Evolutionary conservation across 148 eudicot genomes (phyloP).

Genomic region (Dianthus caryophyllus): DNA sequence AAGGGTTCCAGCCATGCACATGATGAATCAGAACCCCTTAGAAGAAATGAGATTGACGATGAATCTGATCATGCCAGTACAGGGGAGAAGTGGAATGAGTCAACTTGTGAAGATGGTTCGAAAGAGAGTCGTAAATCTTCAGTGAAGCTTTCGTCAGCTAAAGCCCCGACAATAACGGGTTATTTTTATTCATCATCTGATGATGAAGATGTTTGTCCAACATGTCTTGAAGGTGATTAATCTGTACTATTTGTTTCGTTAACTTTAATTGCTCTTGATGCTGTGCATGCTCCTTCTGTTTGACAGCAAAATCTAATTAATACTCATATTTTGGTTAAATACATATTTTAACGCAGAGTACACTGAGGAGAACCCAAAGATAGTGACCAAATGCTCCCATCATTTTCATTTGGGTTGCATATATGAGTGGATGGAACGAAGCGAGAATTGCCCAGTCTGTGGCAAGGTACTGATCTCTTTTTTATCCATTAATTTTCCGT

Average conservation of each 20-base stretch:
- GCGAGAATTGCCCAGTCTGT: constrained; percentile 93
- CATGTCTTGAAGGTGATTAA: constrained; percentile 82
- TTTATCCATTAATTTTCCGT: not conserved
- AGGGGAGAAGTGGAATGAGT: constrained; percentile 57
- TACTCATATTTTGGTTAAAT: too few relatives aligned
- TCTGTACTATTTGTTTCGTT: not conserved
- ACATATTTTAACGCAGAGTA: constrained; percentile 54
- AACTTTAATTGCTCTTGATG: not conserved
- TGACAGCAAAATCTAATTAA: not conserved
- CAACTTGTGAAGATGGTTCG: constrained; percentile 54
- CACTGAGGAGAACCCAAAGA: constrained; percentile 85
- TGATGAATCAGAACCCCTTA: constrained; percentile 71
- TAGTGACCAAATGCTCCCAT: constrained; percentile 79
- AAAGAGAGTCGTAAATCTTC: constrained; percentile 56
- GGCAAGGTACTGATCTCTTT: constrained; percentile 61
- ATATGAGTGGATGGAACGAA: constrained; percentile 99
- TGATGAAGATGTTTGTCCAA: constrained; percentile 95
- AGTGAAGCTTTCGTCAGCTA: constrained; percentile 49
- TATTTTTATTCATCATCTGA: constrained; percentile 69
- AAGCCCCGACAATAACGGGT: constrained; percentile 42
- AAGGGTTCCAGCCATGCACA: constrained; percentile 75
- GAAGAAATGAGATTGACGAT: constrained; percentile 54
- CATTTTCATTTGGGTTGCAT: constrained; percentile 95
- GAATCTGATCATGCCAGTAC: constrained; percentile 52
- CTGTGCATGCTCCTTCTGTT: not conserved